Conservation (phyloP, 768 basidiomycete species). For the Boletus speciosus region DNA sequence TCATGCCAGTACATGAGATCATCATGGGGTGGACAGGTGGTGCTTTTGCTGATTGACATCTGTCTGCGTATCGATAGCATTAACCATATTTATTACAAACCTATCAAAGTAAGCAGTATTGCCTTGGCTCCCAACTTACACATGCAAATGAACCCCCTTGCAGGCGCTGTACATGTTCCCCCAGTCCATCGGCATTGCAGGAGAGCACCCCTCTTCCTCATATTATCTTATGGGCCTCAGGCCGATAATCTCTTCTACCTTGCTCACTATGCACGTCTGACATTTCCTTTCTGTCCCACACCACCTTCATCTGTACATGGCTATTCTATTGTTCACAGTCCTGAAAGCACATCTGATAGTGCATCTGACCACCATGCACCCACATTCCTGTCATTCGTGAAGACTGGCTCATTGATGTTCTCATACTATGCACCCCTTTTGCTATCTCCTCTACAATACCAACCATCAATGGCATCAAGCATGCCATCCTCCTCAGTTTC, state of each 20-base stretch:
- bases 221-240: slow-evolving; percentile 97
- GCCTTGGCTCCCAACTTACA: not conserved
- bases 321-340: slow-evolving; percentile 20
- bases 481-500: slow-evolving; percentile 31
- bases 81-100: slow-evolving; percentile 91
- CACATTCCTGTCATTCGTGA: slow-evolving; percentile 48
- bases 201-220: slow-evolving; percentile 92
- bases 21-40: slow-evolving; percentile 79
- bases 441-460: slow-evolving; percentile 64
- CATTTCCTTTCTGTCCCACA: slow-evolving; percentile 64
- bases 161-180: slow-evolving; percentile 89
- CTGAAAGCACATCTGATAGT: slow-evolving; percentile 31
- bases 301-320: slow-evolving; percentile 29
- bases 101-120: slow-evolving; percentile 55
- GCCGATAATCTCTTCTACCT: slow-evolving; percentile 83
- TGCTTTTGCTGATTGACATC: slow-evolving; percentile 82
- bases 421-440: slow-evolving; percentile 59
- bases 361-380: slow-evolving; percentile 35
- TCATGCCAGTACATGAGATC: slow-evolving; percentile 30
- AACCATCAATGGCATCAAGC: slow-evolving; percentile 47
- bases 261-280: slow-evolving; percentile 72
- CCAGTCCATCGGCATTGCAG: slow-evolving; percentile 94
- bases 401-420: slow-evolving; percentile 46
- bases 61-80: slow-evolving; percentile 89
- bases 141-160: not conserved